These are phyloP conservation scores for Exophiala spinifera DNA, from an alignment of 2,329 filamentous ascomycete genomes.

Conservation along the genomic window DNA sequence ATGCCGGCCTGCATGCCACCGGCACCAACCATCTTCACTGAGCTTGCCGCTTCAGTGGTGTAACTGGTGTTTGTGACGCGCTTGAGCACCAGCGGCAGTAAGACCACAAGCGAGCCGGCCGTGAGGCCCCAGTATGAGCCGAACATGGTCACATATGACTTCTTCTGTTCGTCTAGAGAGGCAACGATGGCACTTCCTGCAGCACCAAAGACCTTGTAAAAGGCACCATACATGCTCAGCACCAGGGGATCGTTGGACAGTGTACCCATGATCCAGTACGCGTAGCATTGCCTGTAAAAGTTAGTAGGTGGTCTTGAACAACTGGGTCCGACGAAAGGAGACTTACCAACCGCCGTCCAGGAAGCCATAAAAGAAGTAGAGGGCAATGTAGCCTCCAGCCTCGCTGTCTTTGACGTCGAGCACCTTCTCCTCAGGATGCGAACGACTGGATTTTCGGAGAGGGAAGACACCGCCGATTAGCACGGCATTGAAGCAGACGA, in stretches of 20 bases:
- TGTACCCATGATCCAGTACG: background rate
- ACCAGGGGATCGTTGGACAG: background rate
- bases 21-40: background rate
- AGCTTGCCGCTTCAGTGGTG: background rate
- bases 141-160: background rate
- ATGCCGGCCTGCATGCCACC: background rate
- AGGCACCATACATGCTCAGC: background rate
- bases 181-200: background rate
- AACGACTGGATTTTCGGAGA: background rate
- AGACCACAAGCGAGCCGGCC: background rate
- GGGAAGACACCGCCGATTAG: background rate
- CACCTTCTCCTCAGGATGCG: background rate
- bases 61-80: conserved; percentile 1
- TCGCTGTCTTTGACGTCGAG: conserved; percentile 3
- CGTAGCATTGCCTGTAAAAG: background rate
- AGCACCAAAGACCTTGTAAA: background rate
- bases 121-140: background rate
- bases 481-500: background rate
- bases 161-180: background rate
- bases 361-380: background rate
- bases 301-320: background rate
- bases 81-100: background rate
- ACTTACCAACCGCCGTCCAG: background rate
- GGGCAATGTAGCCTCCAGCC: conserved; percentile 2
- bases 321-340: background rate